phyloP scores from a whole-genome alignment of 2,329 filamentous ascomycete species.

The Alternaria angustiovoidea region DNA sequence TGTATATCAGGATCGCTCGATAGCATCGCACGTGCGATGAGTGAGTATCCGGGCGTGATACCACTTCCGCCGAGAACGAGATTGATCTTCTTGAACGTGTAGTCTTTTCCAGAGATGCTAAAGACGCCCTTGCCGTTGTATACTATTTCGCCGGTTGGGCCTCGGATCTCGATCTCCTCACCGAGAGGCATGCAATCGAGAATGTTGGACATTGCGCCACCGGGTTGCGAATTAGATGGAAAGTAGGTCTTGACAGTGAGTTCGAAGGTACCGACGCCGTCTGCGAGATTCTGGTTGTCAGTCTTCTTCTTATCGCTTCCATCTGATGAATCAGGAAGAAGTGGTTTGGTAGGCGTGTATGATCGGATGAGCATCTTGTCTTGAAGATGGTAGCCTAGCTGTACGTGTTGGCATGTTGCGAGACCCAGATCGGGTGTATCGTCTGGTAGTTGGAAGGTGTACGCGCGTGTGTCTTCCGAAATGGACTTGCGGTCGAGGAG shows the following conservation, averaged over 20 bases:
- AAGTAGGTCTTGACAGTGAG: background rate
- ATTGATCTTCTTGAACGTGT: constrained; percentile 55
- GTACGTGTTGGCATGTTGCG: background rate
- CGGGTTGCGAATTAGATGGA: background rate
- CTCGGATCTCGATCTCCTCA: background rate
- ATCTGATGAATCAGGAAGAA: background rate
- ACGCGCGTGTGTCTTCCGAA: background rate
- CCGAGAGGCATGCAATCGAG: background rate
- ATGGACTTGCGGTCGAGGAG: background rate
- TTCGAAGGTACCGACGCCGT: background rate
- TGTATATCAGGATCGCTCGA: constrained; percentile 48
- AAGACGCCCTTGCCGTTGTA: background rate
- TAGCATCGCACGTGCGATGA: constrained; percentile 56
- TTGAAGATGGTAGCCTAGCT: background rate
- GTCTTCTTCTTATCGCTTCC: too few species aligned
- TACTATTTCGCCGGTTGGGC: background rate
- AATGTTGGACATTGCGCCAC: background rate
- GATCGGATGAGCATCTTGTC: background rate
- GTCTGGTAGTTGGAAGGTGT: background rate
- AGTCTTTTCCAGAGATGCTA: constrained; percentile 19
- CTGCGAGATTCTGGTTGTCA: background rate
- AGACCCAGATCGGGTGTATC: background rate
- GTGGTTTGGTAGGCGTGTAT: background rate
- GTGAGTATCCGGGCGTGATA: constrained; percentile 61
- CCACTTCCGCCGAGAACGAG: constrained; percentile 62